A percentile compares a stretch with the other conserved stretches of the same genome.
Conservation (phyloP, 192 early-diverging fungal genomes). For the Coemansia sp. region DNA sequence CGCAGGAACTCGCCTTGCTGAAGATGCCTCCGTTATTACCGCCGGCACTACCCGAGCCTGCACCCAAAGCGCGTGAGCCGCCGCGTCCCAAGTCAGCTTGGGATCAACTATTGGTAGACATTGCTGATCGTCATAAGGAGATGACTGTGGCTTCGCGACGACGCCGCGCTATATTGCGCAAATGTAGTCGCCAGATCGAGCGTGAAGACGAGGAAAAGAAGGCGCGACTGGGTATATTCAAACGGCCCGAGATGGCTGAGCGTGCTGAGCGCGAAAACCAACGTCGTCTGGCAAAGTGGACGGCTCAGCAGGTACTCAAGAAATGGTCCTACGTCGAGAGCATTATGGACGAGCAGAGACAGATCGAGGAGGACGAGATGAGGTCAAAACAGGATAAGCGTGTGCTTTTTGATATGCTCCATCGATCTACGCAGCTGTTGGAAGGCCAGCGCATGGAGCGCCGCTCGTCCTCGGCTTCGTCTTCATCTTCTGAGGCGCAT, state of each 20-base stretch:
- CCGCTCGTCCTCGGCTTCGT: not conserved
- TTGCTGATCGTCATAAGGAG: conserved; percentile 31
- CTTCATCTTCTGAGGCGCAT: not conserved
- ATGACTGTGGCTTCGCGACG: conserved; percentile 8
- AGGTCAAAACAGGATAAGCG: conserved; percentile 63
- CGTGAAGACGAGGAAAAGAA: conserved; percentile 25
- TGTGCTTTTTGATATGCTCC: conserved; percentile 71
- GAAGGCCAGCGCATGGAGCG: conserved; percentile 55
- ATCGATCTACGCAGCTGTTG: conserved; percentile 71
- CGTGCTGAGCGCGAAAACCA: conserved; percentile 24
- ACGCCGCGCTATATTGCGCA: conserved; percentile 24
- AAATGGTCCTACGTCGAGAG: conserved; percentile 72
- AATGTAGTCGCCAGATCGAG: conserved; percentile 25
- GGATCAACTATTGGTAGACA: conserved; percentile 37
- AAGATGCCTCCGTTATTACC: conserved; percentile 23
- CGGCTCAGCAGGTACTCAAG: conserved; percentile 64
- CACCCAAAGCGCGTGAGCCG: conserved; percentile 20
- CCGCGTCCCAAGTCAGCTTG: conserved; percentile 15
- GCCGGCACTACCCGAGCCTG: conserved; percentile 27
- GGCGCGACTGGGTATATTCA: conserved; percentile 29
- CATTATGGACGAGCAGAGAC: conserved; percentile 62
- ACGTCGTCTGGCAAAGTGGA: conserved; percentile 64
- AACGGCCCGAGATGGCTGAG: conserved; percentile 21
- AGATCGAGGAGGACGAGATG: conserved; percentile 62
- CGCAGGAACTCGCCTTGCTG: not conserved